Percentiles rank a stretch among this genome's conserved stretches.
Evolutionary conservation across 2,329 filamentous ascomycete species (phyloP).

Genomic region (Colletotrichum kahawae): DNA sequence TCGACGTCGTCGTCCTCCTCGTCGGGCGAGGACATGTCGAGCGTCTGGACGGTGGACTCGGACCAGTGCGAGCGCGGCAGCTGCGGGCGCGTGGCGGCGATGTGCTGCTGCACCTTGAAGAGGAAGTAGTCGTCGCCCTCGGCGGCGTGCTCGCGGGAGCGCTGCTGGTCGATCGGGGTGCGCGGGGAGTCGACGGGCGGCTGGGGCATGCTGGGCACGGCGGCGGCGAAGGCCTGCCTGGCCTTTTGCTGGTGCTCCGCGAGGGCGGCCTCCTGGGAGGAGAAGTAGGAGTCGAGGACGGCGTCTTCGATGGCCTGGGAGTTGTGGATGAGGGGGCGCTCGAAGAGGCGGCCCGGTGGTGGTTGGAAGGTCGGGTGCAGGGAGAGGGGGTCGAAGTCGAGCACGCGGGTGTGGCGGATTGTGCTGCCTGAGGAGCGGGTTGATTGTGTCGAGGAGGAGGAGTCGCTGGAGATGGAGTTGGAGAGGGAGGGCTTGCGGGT

Average conservation of each 20-base stretch:
- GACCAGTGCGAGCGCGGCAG: slow-evolving; percentile 46
- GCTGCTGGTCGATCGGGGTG: slow-evolving; percentile 16
- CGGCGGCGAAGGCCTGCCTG: not conserved
- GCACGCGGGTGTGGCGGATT: slow-evolving; percentile 5
- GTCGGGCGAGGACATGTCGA: not conserved
- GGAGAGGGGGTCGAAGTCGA: slow-evolving; percentile 22
- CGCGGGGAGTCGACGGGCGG: slow-evolving; percentile 19
- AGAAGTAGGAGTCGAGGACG: slow-evolving; percentile 21
- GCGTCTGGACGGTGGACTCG: slow-evolving; percentile 41
- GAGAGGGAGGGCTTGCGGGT: slow-evolving; percentile 22
- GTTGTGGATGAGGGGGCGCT: slow-evolving; percentile 22
- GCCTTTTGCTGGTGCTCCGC: not conserved
- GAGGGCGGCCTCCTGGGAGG: not conserved
- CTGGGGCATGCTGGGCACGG: slow-evolving; percentile 3
- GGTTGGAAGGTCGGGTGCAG: slow-evolving; percentile 23
- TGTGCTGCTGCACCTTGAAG: slow-evolving; percentile 24
- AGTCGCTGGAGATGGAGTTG: slow-evolving; percentile 23
- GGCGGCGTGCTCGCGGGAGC: slow-evolving; percentile 8
- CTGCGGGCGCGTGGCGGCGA: slow-evolving; percentile 1
- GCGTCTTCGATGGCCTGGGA: slow-evolving; percentile 15
- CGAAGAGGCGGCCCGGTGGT: slow-evolving; percentile 20
- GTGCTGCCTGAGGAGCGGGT: slow-evolving; percentile 12
- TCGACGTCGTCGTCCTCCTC: slow-evolving; percentile 24
- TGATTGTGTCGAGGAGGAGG: slow-evolving; percentile 20
- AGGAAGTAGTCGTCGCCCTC: slow-evolving; percentile 24